Evolutionary conservation across 108 stramenopile genomes (phyloP), one percentile per base, ranked within the genome.

Genomic region (Nitzschia sp.): DNA sequence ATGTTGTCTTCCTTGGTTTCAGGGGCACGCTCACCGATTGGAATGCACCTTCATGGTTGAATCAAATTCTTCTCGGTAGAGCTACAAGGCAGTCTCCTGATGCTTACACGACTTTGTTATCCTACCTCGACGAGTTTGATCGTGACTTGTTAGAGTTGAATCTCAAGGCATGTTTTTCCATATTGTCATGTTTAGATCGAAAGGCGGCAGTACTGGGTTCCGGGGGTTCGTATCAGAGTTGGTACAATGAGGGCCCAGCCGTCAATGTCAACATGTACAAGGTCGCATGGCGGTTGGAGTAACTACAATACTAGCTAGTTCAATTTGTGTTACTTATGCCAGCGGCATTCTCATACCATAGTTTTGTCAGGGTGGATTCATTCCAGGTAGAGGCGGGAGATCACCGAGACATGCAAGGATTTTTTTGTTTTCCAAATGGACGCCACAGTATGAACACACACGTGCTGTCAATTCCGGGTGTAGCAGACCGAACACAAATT

Each of bases 1-100:
- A 95, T 69, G 65, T 92, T 15, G 75, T 92, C 39, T 90, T 78
- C 44, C 44, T 34, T 37, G 83, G 84, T 0, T 95, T 84, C 72
- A 44, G 59, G 25, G 89, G 86, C 10, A 50, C 50, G 15, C 26
- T 60, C 29, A 21, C 21, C 11, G 48, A 56, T 39, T 87, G 75
- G 75, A 75, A 90, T 53, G 87, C 82, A 12, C 53, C 51, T 17
- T 21, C 17, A 43, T 93, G 92, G 92, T 80, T 63, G 39, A 77
- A 82, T 53, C 38, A 53, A 39, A 72, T 87, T 12, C 76, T 76
- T 65, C 70, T 77, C 57, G 86, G 87, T 43, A 69, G 29, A 61
- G 52, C 57, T n/a, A 26, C 71, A n/a, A 25, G n/a, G 51, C 20
- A 52, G 5, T 46, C 10, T 61, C 58, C 15, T 57, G 67, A 9